phyloP scores from a whole-genome alignment of 345 rosid species.

The Eucalyptus brandiana region DNA sequence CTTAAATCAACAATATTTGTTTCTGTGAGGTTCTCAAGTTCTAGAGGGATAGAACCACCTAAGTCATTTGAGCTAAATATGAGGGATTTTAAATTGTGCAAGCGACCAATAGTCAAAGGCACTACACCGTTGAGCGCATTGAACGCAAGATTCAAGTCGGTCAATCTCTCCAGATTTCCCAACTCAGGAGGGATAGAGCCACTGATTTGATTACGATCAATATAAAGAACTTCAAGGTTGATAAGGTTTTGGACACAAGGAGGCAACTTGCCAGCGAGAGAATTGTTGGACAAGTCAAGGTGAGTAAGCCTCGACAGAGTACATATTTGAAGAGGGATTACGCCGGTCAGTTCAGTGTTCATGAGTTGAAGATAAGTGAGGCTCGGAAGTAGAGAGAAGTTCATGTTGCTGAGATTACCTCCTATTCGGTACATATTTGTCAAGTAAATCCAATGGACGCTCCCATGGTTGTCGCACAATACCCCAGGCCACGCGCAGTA shows the following conservation, averaged over 20 bases:
- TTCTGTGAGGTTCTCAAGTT: background rate
- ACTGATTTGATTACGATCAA: background rate
- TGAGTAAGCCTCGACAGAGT: background rate
- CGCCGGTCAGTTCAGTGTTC: background rate
- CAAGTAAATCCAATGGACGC: fast-evolving
- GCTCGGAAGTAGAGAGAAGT: slow-evolving; percentile 2
- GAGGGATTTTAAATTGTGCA: background rate
- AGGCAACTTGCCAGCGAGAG: background rate
- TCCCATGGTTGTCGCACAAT: background rate
- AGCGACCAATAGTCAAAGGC: background rate
- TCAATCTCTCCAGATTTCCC: background rate
- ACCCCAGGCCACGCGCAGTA: fast-evolving
- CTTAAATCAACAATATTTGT: background rate
- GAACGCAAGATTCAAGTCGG: fast-evolving
- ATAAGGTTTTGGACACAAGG: background rate
- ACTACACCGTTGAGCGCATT: no score
- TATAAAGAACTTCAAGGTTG: background rate
- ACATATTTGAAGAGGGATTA: background rate
- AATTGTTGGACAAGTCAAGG: background rate
- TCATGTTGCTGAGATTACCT: background rate
- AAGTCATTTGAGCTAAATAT: no score
- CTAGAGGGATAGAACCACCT: background rate
- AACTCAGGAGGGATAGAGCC: background rate
- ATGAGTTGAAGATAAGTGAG: background rate
- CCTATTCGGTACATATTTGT: fast-evolving